Evolutionary conservation across 2,329 filamentous ascomycete species (phyloP).

Genomic region (Cladosporium austrohemisphaericum): DNA sequence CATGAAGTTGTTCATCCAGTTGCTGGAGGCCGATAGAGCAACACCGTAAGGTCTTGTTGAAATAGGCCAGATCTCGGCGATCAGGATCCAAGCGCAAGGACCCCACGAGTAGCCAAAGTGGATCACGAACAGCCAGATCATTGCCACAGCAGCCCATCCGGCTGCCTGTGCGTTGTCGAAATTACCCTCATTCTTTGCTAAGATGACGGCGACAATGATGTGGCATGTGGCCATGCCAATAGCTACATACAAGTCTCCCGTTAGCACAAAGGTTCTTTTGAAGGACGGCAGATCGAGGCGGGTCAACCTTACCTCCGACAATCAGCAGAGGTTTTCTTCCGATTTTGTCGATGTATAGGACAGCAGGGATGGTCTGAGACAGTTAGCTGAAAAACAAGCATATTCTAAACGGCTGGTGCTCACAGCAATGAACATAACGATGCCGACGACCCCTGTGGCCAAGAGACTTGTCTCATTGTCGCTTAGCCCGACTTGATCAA

Average conservation of each 20-base stretch:
- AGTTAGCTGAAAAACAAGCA: too few relatives aligned
- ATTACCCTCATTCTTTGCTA: too few relatives aligned
- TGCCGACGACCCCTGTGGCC: constrained; percentile 8
- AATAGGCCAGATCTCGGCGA: constrained; percentile 61
- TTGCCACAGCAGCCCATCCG: constrained; percentile 36
- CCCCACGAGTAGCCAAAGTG: constrained; percentile 55
- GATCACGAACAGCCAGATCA: constrained; percentile 27
- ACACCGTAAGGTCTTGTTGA: constrained; percentile 61
- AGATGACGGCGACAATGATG: constrained; percentile 25
- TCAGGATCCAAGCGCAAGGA: constrained; percentile 31
- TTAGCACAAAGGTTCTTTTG: too few relatives aligned
- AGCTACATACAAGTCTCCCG: too few relatives aligned
- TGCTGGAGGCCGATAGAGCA: constrained; percentile 52
- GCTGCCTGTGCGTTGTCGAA: too few relatives aligned
- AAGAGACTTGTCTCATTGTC: constrained; percentile 24
- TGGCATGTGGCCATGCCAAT: constrained; percentile 12
- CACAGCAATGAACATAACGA: constrained; percentile 6
- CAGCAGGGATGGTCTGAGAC: too few relatives aligned
- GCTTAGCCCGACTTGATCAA: constrained; percentile 42
- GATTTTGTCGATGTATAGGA: constrained; percentile 19
- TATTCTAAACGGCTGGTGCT: too few relatives aligned
- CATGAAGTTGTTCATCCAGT: neutral
- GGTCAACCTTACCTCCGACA: too few relatives aligned
- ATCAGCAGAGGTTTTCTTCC: constrained; percentile 41
- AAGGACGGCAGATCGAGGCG: too few relatives aligned